A percentile compares a stretch with the other conserved stretches of the same genome.
Evolutionary conservation across 371 early-diverging fungal species (phyloP).

Genomic region (Dichotomocladium elegans): DNA sequence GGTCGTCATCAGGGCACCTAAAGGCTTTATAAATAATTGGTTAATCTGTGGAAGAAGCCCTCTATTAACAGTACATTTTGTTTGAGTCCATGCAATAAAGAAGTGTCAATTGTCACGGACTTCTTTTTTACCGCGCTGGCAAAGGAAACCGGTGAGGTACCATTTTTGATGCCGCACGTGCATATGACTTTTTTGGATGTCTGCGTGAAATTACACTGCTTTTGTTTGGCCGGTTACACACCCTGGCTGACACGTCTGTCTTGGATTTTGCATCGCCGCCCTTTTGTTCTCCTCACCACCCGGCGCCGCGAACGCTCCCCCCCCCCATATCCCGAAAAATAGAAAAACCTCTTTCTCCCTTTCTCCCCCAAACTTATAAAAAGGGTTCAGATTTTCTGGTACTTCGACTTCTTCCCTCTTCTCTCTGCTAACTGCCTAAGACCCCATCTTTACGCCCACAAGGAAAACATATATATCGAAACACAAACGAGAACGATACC

Average conservation of each 20-base stretch:
- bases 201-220: background rate
- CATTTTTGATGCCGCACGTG: too few species aligned
- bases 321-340: background rate
- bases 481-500: conserved; percentile 14
- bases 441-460: conserved; percentile 4
- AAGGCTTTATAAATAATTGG: too few species aligned
- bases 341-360: background rate
- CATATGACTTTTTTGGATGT: too few species aligned
- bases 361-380: conserved; percentile 1
- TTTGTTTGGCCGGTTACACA: conserved; percentile 17
- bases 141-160: too few species aligned
- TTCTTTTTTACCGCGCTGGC: too few species aligned
- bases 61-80: too few species aligned
- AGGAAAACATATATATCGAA: background rate
- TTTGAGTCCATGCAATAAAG: too few species aligned
- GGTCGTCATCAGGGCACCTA: too few species aligned
- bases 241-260: conserved; percentile 3
- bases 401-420: background rate
- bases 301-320: background rate
- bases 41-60: too few species aligned
- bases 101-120: too few species aligned
- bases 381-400: background rate
- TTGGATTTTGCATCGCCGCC: conserved; percentile 15
- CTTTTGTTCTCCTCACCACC: background rate
- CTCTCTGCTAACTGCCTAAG: background rate